These are phyloP conservation scores for Vanilla planifolia DNA, from an alignment of 106 monocot genomes.

Conservation along the genomic window DNA sequence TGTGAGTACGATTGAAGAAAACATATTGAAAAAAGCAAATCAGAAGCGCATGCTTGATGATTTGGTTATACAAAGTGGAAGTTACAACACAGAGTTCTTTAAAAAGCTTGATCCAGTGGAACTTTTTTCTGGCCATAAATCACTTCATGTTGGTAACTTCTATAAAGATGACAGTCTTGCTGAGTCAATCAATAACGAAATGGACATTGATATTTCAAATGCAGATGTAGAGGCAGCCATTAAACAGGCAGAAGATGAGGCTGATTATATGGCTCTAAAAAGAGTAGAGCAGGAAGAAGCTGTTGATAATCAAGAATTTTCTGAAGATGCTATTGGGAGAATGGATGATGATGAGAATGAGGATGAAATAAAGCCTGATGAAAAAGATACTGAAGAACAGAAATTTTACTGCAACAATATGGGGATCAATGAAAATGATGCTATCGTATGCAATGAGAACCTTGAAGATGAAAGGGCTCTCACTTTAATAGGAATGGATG, in stretches of 20 bases:
- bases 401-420: conserved; percentile 1
- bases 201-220: conserved; percentile 48
- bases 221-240: conserved; percentile 97
- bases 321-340: conserved; percentile 74
- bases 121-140: conserved; percentile 69
- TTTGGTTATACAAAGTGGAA: conserved; percentile 97
- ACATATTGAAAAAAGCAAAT: conserved; percentile 97
- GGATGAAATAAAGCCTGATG: conserved; percentile 61
- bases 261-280: conserved; percentile 98
- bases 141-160: conserved; percentile 27
- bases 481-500: conserved; percentile 43
- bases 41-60: conserved; percentile 96
- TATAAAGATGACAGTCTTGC: conserved; percentile 13
- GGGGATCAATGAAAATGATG: conserved; percentile 13
- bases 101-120: conserved; percentile 97
- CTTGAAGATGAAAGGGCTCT: conserved; percentile 66
- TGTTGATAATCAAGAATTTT: conserved; percentile 97
- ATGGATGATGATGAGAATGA: conserved; percentile 95
- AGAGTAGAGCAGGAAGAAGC: conserved; percentile 90
- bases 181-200: conserved; percentile 28
- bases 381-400: conserved; percentile 32
- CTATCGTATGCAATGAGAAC: conserved; percentile 18
- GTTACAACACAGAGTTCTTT: conserved; percentile 97
- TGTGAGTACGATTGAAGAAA: conserved; percentile 96
- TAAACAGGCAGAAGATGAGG: conserved; percentile 95